Evolutionary conservation across 2,329 filamentous ascomycete genomes (phyloP), one percentile per base, ranked within the genome.

Genomic region (Pseudofabraea citricarpa): DNA sequence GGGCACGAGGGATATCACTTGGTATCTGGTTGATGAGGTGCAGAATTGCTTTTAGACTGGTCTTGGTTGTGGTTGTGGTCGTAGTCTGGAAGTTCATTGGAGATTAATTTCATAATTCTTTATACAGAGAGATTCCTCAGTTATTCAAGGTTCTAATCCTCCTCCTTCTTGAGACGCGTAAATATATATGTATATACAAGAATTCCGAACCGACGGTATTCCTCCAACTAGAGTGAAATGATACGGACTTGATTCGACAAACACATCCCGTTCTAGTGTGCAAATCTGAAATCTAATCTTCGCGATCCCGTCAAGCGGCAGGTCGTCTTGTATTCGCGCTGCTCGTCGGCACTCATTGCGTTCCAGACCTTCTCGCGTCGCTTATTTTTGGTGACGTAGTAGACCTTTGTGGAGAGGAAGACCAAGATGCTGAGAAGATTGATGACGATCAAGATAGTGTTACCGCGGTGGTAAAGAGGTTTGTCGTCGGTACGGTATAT

Each of bases 381-480:
- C 48, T 55, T 63, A 43, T 77, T 77, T 16, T 67, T 61, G 19
- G 42, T 49, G 2, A 72, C 59, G 52, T 78, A 77, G 47, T 72
- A 77, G 1, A 64, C 26, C 50, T 75, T 75, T 1, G 70, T 65
- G 2, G 60, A 64, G 23, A 80, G 20, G 36, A 81, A 80, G 1
- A 72, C 53, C 0, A 70, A 57, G 7, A 77, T 66, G 32, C 69
- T 69, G 31, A 64, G 64, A 2, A 64, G 56, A 7, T 64, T 67
- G 19, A 82, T 69, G 0, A 56, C 72, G 10, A 83, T 66, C 38
- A 79, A 66, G 3, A 79, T 71, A 19, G 67, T 74, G 5, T 83
- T 83, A 1, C 78, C 79, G 0, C 69, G 65, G 13, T 65, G 61
- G 48, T 83, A 85, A 12, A 79, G 65, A 55, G 77, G 77, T 20